Evolutionary conservation across 2,329 filamentous ascomycete genomes (phyloP), one percentile per base, ranked within the genome.

Genomic region (Colletotrichum camelliae): DNA sequence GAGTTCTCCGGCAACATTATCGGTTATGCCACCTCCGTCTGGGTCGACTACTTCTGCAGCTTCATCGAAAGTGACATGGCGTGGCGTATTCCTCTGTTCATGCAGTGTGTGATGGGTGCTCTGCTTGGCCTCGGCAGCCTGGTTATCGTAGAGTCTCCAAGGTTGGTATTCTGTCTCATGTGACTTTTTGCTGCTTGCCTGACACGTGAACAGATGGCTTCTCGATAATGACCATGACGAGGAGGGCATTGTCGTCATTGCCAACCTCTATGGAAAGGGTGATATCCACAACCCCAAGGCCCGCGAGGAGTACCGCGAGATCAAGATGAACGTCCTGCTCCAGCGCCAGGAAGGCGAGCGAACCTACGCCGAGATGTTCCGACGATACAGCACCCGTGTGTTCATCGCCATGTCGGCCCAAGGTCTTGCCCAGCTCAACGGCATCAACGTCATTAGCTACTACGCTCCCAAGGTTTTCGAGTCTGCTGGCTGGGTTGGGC

Each of bases 381-480:
- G 91, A 81, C 93, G 95, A 77, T 98, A 98, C 88, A 91, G 90
- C 82, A 97, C 94, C 81, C 95, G 97, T 69, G 96, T 98, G 78
- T 95, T 98, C 82, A 98, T 98, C 83, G 97, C 97, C 86, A 98
- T 98, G 97, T 98, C 96, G 39, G 97, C 97, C 5, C 97, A 98
- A 85, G 96, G 93, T 7, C 91, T 99, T 78, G 97, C 97, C 33
- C 97, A 99, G 86, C 92, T 99, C 70, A 98, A 98, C 87, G 97
- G 97, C 79, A 99, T 99, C 88, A 99, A 99, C 86, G 97, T 99
- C 83, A 99, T 99, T 78, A 98, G 96, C 2, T 99, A 98, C 89
- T 99, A 99, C 83, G 97, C 97, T 1, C 97, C 97, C 0, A 92
- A 97, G 72, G 96, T 98, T 18, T 98, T 99, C 81, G 96, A 98